Conservation (phyloP, 352 stramenopile species). For the Phytophthora colocasiae region DNA sequence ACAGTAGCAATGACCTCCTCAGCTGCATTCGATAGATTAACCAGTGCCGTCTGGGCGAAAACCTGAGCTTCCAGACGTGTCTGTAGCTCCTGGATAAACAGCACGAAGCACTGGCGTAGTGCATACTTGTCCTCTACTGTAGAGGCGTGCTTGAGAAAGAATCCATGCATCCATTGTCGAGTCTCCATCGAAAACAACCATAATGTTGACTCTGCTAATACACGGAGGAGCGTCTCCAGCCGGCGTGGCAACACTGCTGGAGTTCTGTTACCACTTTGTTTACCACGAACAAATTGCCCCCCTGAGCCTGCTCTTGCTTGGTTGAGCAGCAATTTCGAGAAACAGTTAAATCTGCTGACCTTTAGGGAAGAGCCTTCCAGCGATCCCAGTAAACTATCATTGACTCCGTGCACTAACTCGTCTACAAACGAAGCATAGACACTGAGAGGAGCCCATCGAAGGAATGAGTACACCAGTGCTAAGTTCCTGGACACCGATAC, state of each 20-base stretch:
- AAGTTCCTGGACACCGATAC: constrained; percentile 63
- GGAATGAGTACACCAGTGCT: constrained; percentile 53
- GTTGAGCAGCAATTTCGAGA: constrained; percentile 55
- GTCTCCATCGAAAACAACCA: constrained; percentile 60
- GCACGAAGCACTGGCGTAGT: constrained; percentile 49
- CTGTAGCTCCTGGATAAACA: constrained; percentile 45
- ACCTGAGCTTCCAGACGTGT: constrained; percentile 50
- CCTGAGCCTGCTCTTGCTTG: constrained; percentile 17
- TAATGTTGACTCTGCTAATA: constrained; percentile 40
- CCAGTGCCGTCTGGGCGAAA: constrained; percentile 45
- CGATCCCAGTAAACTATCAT: constrained; percentile 43
- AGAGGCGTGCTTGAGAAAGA: constrained; percentile 40
- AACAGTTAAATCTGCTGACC: constrained; percentile 52
- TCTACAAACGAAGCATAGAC: constrained; percentile 57
- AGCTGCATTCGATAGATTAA: constrained; percentile 43
- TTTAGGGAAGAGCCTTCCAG: constrained; percentile 15
- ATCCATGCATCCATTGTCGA: constrained; percentile 43
- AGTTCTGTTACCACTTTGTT: background rate
- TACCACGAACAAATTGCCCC: background rate
- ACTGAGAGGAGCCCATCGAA: constrained; percentile 54
- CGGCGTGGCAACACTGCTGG: constrained; percentile 29
- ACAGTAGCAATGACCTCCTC: constrained; percentile 63
- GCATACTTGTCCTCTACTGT: constrained; percentile 43
- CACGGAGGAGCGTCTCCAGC: constrained; percentile 45
- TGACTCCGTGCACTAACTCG: constrained; percentile 52